Evolutionary conservation across 2,329 filamentous ascomycete species (phyloP).

Genomic region (Aspergillus udagawae): DNA sequence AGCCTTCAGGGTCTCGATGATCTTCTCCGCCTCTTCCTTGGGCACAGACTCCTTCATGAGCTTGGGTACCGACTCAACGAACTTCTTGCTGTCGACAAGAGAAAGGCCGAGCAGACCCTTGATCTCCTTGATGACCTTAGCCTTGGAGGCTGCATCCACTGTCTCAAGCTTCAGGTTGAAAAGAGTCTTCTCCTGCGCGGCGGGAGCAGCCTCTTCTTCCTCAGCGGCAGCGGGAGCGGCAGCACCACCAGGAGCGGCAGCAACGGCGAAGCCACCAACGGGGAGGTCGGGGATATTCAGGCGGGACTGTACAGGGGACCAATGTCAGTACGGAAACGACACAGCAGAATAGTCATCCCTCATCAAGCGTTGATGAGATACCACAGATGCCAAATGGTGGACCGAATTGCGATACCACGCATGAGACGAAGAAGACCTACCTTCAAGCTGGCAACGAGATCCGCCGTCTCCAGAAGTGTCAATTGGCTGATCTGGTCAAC

Average conservation of each 20-base stretch:
- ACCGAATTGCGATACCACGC: background rate
- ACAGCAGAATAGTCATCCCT: background rate
- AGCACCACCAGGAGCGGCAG: constrained; percentile 55
- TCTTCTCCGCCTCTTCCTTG: constrained; percentile 99
- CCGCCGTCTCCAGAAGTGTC: constrained; percentile 94
- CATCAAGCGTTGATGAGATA: constrained; percentile 1
- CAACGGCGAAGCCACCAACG: constrained; percentile 81
- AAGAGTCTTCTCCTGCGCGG: constrained; percentile 87
- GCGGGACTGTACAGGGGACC: constrained; percentile 59
- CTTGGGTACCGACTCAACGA: constrained; percentile 97
- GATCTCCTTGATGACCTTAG: constrained; percentile 99
- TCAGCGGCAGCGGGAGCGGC: constrained; percentile 61
- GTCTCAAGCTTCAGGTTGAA: constrained; percentile 94
- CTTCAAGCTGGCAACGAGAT: constrained; percentile 92
- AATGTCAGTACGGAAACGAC: constrained; percentile 2
- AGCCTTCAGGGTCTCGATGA: constrained; percentile 88
- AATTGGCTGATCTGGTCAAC: constrained; percentile 99
- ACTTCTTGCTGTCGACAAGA: constrained; percentile 99
- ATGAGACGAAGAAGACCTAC: constrained; percentile 46
- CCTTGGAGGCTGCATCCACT: constrained; percentile 84
- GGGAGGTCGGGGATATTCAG: constrained; percentile 98
- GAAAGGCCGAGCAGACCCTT: constrained; percentile 93
- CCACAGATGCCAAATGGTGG: background rate
- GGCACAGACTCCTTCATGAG: constrained; percentile 97
- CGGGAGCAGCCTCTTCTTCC: constrained; percentile 84